phyloP scores from a whole-genome alignment of 805 yeast genomes.

The Ogataea ganodermae region DNA sequence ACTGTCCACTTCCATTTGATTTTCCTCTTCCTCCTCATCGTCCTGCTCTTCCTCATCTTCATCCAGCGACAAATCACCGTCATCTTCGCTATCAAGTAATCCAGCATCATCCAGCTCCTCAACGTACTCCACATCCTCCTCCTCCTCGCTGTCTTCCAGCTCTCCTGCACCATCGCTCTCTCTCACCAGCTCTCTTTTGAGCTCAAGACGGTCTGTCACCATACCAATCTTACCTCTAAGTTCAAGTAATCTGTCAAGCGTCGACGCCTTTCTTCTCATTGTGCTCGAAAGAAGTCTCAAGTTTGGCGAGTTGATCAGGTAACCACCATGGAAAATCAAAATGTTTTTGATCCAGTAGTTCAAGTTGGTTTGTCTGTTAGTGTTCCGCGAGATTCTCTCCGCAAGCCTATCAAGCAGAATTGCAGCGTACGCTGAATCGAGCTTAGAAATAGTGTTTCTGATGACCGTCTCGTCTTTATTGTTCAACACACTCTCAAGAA shows the following conservation, averaged over 20 bases:
- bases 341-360: constrained; percentile 60
- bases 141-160: constrained; percentile 40
- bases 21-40: constrained; percentile 25
- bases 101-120: constrained; percentile 65
- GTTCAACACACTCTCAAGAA: constrained; percentile 79
- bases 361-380: constrained; percentile 49
- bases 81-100: constrained; percentile 30
- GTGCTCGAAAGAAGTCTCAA: constrained; percentile 49
- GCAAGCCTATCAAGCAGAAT: constrained; percentile 52
- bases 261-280: constrained; percentile 48
- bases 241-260: constrained; percentile 52
- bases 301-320: constrained; percentile 47
- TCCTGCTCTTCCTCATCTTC: constrained; percentile 20
- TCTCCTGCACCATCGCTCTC: constrained; percentile 32
- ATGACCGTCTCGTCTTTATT: constrained; percentile 53
- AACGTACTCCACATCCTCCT: constrained; percentile 57
- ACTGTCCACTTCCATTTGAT: constrained; percentile 27
- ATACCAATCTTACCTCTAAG: constrained; percentile 51
- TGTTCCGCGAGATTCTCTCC: constrained; percentile 53
- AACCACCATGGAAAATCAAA: constrained; percentile 55
- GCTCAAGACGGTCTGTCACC: constrained; percentile 45
- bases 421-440: constrained; percentile 52
- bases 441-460: constrained; percentile 49
- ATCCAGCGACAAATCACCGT: constrained; percentile 23
- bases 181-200: constrained; percentile 41